These are phyloP conservation scores for Talaromyces sp. DNA, from an alignment of 2,329 filamentous ascomycete species.

Conservation along the genomic window DNA sequence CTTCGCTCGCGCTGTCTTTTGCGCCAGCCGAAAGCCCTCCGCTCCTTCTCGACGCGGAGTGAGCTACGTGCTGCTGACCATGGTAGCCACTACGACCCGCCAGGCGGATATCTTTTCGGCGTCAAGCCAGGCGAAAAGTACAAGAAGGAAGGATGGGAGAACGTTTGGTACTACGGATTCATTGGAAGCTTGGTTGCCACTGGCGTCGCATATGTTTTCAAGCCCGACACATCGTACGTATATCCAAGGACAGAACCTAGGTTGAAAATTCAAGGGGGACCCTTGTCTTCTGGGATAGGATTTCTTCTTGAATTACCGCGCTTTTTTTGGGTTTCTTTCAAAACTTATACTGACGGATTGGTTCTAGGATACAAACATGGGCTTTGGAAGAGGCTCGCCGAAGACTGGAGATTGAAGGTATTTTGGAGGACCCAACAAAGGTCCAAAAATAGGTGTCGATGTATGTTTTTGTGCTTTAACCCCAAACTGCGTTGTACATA, in stretches of 20 bases:
- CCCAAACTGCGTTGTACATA: constrained; percentile 38
- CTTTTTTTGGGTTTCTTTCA: background rate
- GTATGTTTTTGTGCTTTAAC: constrained; percentile 13
- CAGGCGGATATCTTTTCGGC: constrained; percentile 86
- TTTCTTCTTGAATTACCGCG: background rate
- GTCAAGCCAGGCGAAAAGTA: constrained; percentile 93
- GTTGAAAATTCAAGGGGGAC: background rate
- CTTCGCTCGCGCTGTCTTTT: constrained; percentile 36
- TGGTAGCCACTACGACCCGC: constrained; percentile 80
- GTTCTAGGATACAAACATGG: constrained; percentile 94
- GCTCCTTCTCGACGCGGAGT: constrained; percentile 38
- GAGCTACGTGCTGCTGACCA: constrained; percentile 46
- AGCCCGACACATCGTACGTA: constrained; percentile 97
- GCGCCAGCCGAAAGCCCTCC: constrained; percentile 28
- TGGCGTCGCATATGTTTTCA: constrained; percentile 82
- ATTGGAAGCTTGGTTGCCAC: constrained; percentile 69
- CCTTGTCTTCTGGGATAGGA: background rate
- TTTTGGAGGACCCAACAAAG: constrained; percentile 69
- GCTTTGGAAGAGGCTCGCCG: constrained; percentile 93
- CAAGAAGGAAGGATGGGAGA: constrained; percentile 95
- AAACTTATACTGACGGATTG: background rate
- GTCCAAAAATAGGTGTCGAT: constrained; percentile 48
- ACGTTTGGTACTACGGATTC: constrained; percentile 76
- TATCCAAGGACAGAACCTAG: background rate
- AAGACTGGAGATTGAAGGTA: constrained; percentile 91